These are phyloP conservation scores for Saturnispora quitensis DNA, from an alignment of 805 yeast species.

Conservation along the genomic window DNA sequence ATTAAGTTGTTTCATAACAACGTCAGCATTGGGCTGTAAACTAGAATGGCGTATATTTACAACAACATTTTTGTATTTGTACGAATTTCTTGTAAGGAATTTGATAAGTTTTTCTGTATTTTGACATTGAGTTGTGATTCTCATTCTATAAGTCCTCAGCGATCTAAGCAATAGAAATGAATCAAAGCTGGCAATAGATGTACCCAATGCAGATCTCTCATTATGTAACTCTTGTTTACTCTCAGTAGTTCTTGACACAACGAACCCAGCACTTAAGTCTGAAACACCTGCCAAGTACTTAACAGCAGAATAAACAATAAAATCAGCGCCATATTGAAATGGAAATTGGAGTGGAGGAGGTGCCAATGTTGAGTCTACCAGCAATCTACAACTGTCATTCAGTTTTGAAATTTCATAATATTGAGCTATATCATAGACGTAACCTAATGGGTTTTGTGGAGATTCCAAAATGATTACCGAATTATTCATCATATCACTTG, in stretches of 20 bases:
- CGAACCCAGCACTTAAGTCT: conserved; percentile 44
- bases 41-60: conserved; percentile 38
- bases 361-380: conserved; percentile 48
- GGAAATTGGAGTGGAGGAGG: conserved; percentile 50
- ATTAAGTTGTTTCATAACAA: conserved; percentile 33
- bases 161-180: conserved; percentile 39
- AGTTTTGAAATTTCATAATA: conserved; percentile 37
- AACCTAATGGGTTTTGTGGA: conserved; percentile 47
- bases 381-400: conserved; percentile 31
- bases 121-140: conserved; percentile 38
- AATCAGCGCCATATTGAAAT: conserved; percentile 42
- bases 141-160: conserved; percentile 41
- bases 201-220: conserved; percentile 39
- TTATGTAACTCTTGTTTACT: conserved; percentile 27
- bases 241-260: conserved; percentile 32
- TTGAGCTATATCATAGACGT: conserved; percentile 32
- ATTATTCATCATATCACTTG: conserved; percentile 28
- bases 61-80: conserved; percentile 27
- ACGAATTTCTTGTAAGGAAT: conserved; percentile 29
- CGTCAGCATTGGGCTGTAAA: conserved; percentile 32
- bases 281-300: conserved; percentile 49
- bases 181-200: conserved; percentile 45
- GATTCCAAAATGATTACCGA: conserved; percentile 44
- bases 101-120: conserved; percentile 35
- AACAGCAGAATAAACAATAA: conserved; percentile 46